Conservation (phyloP, 2,329 filamentous ascomycete species). For the Waltergamsia citrina region DNA sequence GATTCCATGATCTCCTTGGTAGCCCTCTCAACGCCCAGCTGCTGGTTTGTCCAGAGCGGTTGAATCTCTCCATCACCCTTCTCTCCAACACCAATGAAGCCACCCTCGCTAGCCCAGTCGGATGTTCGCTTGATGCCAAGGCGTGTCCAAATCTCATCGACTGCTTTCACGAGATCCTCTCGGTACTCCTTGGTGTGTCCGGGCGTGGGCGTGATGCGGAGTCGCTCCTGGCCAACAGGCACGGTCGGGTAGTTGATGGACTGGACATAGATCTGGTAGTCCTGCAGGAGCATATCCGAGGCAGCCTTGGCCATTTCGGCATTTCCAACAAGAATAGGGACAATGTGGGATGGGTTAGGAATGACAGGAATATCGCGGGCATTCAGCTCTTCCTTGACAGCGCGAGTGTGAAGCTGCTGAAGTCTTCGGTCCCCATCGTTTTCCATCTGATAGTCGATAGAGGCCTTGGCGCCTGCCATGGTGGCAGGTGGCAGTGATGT, state of each 20-base stretch:
- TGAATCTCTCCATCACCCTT: slow-evolving; percentile 43
- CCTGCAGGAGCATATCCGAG: slow-evolving; percentile 81
- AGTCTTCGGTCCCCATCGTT: slow-evolving; percentile 81
- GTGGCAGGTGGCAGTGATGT: slow-evolving; percentile 92
- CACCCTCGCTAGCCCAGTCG: slow-evolving; percentile 83
- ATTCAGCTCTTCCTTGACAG: slow-evolving; percentile 77
- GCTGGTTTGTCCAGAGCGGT: slow-evolving; percentile 86
- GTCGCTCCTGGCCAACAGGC: slow-evolving; percentile 91
- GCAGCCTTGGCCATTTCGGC: slow-evolving; percentile 87
- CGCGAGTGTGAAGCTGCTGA: slow-evolving; percentile 92
- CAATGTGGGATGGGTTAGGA: slow-evolving; percentile 93
- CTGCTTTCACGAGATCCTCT: slow-evolving; percentile 72
- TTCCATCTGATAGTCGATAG: slow-evolving; percentile 87
- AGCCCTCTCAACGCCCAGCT: slow-evolving; percentile 68
- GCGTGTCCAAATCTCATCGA: slow-evolving; percentile 82
- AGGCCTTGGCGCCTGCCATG: slow-evolving; percentile 86
- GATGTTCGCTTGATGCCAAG: slow-evolving; percentile 87
- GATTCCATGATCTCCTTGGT: slow-evolving; percentile 50
- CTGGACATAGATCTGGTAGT: slow-evolving; percentile 94
- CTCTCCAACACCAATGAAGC: slow-evolving; percentile 89
- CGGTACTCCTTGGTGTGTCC: slow-evolving; percentile 81
- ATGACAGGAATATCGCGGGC: slow-evolving; percentile 88
- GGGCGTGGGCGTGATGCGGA: slow-evolving; percentile 91
- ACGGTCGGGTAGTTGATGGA: slow-evolving; percentile 99
- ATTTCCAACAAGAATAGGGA: slow-evolving; percentile 88